phyloP scores from a whole-genome alignment of 2,329 filamentous ascomycete species.

The Teratosphaeria viscida region DNA sequence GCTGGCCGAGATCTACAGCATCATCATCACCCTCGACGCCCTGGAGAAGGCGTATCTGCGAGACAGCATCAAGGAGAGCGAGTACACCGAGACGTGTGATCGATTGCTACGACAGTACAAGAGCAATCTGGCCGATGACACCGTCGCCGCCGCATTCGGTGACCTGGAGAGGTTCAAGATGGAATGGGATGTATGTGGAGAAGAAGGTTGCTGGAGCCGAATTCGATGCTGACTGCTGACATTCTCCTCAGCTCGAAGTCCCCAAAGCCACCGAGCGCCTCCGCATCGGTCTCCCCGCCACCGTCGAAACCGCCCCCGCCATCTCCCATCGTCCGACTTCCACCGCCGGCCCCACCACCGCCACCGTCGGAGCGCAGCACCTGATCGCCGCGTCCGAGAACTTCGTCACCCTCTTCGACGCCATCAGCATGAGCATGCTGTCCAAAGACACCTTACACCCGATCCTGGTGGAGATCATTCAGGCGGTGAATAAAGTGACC shows the following conservation, averaged over 20 bases:
- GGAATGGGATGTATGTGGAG: constrained; percentile 67
- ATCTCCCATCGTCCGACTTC: constrained; percentile 5
- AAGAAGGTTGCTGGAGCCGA: neutral
- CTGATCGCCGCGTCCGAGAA: constrained; percentile 92
- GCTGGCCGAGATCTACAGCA: constrained; percentile 93
- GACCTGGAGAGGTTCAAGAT: constrained; percentile 85
- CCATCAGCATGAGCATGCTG: constrained; percentile 79
- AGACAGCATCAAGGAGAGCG: constrained; percentile 80
- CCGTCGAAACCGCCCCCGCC: constrained; percentile 52
- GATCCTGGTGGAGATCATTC: constrained; percentile 86
- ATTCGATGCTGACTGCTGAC: neutral
- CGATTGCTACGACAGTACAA: constrained; percentile 93
- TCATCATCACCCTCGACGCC: constrained; percentile 89
- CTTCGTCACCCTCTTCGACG: constrained; percentile 96
- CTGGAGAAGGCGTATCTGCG: constrained; percentile 95
- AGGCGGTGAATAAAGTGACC: constrained; percentile 93
- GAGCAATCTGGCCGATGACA: constrained; percentile 81
- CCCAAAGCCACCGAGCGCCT: constrained; percentile 88
- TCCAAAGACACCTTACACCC: constrained; percentile 97
- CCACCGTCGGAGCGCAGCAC: constrained; percentile 39
- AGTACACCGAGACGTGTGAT: constrained; percentile 95
- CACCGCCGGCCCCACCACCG: constrained; percentile 36
- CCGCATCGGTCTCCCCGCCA: constrained; percentile 84
- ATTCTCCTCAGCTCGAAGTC: constrained; percentile 67
- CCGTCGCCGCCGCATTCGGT: constrained; percentile 76